Conservation (phyloP, 305 asterid genomes). For the Fraxinus velutina region DNA sequence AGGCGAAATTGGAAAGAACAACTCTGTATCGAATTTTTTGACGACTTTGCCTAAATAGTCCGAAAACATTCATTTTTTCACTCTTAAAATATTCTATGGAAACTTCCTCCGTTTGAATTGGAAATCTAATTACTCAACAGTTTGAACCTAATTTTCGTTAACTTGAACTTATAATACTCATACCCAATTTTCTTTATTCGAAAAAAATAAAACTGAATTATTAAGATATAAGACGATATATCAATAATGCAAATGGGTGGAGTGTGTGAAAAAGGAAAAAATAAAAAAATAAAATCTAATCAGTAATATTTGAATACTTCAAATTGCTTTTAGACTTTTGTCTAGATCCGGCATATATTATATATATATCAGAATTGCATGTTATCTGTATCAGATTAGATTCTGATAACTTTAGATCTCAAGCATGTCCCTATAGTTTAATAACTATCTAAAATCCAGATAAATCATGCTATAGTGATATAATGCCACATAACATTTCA, state of each 20-base stretch:
- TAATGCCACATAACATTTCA: too few relatives aligned
- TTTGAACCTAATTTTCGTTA: neutral
- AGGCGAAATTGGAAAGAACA: neutral
- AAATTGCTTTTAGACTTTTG: neutral
- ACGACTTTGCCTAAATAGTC: neutral
- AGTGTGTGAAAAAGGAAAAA: too few relatives aligned
- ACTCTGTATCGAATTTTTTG: too few relatives aligned
- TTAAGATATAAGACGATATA: neutral
- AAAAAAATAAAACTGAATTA: too few relatives aligned
- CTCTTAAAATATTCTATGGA: neutral
- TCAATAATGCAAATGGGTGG: neutral
- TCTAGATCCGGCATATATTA: neutral
- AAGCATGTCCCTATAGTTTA: neutral
- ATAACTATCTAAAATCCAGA: too few relatives aligned
- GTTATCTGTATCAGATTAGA: neutral
- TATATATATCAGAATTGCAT: neutral
- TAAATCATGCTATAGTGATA: too few relatives aligned
- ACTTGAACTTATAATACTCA: neutral
- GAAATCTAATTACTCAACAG: neutral
- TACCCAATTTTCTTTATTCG: neutral
- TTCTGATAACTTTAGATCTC: neutral
- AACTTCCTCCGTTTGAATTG: neutral
- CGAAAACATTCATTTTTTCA: too few relatives aligned
- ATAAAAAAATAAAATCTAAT: too few relatives aligned
- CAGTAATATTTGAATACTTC: neutral